Evolutionary conservation across 306 rosid genomes (phyloP), one percentile per base, ranked within the genome.

Genomic region (Castanopsis chinensis): DNA sequence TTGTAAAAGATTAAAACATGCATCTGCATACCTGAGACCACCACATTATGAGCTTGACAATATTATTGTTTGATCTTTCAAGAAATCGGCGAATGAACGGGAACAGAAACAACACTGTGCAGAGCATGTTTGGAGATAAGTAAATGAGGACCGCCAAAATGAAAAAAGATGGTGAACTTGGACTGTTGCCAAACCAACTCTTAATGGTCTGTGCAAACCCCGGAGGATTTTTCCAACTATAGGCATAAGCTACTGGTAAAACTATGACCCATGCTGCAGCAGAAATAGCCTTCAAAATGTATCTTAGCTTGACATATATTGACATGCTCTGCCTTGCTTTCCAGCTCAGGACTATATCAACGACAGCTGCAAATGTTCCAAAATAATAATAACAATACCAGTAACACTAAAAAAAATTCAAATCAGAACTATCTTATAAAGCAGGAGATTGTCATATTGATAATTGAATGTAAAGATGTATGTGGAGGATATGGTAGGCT

Each of bases 321-420:
- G 99, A 86, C 98, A 95, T 92, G 87, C 88, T 86, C 74, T 72
- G 86, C 91, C 96, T 84, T 67, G 99, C 96, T 83, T 91, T 92
- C 99, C 99, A 95, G 85, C 91, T 89, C 55, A 95, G 86, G 77
- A 91, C 65, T 74, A 95, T 53, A 89, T 95, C 99, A 74, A 92
- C 89, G 83, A 90, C 70, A 58, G 96, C 99, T 95, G 92, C 76
- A 82, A 86, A 79, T 80, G 45, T 61, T 77, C 25, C 73, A 3
- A 23, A 51, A 76, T 61, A n/a, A 9, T 18, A 19, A 7, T 4
- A 67, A 9, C 6, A 14, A 43, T 25, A 60, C 25, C 19, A 11
- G 61, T 5, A 74, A 56, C 51, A 15, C 55, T 21, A 11, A 5
- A 11, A 79, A 67, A 69, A 74, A 79, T 63, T 73, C 77, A 76